Conservation (phyloP, 306 rosid species). For the Vicia villosa region DNA sequence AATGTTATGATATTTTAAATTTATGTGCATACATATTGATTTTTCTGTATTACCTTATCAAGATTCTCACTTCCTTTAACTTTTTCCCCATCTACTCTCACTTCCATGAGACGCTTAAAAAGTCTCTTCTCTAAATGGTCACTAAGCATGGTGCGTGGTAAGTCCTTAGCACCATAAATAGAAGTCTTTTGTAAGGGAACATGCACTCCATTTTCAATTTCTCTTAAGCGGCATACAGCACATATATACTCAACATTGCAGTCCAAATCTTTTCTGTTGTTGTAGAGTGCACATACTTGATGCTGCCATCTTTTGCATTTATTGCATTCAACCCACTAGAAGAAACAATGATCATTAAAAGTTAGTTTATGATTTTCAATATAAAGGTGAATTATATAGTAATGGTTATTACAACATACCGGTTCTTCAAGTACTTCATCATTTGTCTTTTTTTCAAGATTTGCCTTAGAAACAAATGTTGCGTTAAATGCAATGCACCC, state of each 20-base stretch:
- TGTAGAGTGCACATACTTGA: conserved; percentile 64
- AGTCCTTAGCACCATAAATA: conserved; percentile 51
- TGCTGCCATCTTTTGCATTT: conserved; percentile 70
- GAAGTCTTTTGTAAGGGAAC: conserved; percentile 37
- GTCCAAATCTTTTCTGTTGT: conserved; percentile 42
- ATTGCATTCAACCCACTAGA: conserved; percentile 70
- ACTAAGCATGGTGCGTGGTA: conserved; percentile 63
- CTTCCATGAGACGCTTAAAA: conserved; percentile 43
- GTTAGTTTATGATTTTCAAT: conserved; percentile 11
- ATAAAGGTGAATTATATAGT: conserved; percentile 18
- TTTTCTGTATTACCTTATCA: conserved; percentile 48
- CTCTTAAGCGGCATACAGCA: conserved; percentile 51
- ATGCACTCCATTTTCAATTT: conserved; percentile 41
- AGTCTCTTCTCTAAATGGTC: conserved; percentile 64
- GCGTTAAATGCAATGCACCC: conserved; percentile 42
- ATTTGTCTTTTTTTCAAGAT: conserved; percentile 44
- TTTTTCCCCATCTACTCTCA: conserved; percentile 44
- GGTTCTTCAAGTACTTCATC: conserved; percentile 42
- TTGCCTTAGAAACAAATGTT: conserved; percentile 42
- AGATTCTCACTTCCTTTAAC: conserved; percentile 32
- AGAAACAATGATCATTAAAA: conserved; percentile 12
- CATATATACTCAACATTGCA: conserved; percentile 50
- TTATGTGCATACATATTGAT: not conserved
- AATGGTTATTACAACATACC: conserved; percentile 39
- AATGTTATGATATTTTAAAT: not conserved